phyloP scores from a whole-genome alignment of 441 rosid genomes.

The Adansonia rubrostipa region DNA sequence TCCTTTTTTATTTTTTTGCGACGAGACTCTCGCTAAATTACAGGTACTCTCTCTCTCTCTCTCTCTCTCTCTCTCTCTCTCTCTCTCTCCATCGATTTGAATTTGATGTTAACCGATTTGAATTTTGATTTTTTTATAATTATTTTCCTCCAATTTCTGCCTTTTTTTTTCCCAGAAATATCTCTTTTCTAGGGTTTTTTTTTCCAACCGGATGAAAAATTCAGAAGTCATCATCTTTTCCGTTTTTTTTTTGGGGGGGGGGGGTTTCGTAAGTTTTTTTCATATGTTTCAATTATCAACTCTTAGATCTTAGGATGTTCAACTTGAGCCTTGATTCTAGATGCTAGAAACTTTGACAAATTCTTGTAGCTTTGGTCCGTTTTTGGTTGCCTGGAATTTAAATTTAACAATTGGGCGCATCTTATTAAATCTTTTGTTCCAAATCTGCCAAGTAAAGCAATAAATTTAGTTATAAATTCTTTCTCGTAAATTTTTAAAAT shows the following conservation, averaged over 20 bases:
- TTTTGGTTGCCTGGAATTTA: neutral
- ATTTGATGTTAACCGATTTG: constrained; percentile 14
- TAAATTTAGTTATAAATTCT: constrained; percentile 7
- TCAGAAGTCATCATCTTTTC: neutral
- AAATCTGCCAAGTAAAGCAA: constrained; percentile 13
- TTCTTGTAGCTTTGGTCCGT: neutral
- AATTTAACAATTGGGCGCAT: neutral
- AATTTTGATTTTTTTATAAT: neutral
- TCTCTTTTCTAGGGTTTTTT: constrained; percentile 9
- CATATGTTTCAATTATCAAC: neutral
- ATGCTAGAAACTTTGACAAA: neutral
- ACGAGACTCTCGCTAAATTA: neutral
- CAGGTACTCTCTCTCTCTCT: neutral
- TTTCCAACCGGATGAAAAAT: constrained; percentile 12
- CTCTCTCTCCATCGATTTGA: neutral
- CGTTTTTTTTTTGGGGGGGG: too few relatives aligned
- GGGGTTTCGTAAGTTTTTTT: neutral
- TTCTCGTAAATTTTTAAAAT: neutral
- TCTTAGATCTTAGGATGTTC: constrained; percentile 5
- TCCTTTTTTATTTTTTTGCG: neutral
- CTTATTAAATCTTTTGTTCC: neutral
- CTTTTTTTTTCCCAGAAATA: neutral
- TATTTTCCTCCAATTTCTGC: neutral
- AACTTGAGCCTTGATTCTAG: neutral
- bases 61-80: neutral